These are phyloP conservation scores for Aspergillus transmontanensis DNA, from an alignment of 2,329 filamentous ascomycete genomes.

Conservation along the genomic window DNA sequence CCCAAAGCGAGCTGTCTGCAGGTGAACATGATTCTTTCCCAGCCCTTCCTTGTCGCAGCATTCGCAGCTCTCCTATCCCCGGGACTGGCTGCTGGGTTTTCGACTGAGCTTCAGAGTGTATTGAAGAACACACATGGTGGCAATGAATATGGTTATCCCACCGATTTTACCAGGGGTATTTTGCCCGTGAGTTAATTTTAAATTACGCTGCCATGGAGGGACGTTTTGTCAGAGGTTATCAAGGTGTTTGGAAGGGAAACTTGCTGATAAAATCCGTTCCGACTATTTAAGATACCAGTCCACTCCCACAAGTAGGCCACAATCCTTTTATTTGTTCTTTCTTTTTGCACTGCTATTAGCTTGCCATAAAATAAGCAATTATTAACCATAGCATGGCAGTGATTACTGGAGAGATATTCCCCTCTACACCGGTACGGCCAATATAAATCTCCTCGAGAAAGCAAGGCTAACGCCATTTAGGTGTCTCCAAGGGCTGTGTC, in stretches of 20 bases:
- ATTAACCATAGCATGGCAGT: conserved; percentile 40
- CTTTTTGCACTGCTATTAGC: background rate
- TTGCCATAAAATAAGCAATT: background rate
- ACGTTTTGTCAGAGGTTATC: background rate
- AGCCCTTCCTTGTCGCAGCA: conserved; percentile 21
- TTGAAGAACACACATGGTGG: conserved; percentile 56
- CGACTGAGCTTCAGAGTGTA: conserved; percentile 57
- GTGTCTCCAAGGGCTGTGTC: conserved; percentile 59
- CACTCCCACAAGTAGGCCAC: conserved; percentile 44
- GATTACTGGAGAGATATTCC: conserved; percentile 57
- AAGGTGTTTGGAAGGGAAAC: background rate
- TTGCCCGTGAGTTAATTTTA: conserved; percentile 50
- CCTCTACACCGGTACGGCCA: conserved; percentile 47
- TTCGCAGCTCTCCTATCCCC: conserved; percentile 28
- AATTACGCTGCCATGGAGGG: background rate
- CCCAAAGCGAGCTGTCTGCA: background rate
- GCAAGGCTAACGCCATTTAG: conserved; percentile 27
- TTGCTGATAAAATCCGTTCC: background rate
- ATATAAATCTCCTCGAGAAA: background rate
- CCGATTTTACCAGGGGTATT: conserved; percentile 62
- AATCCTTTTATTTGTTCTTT: background rate
- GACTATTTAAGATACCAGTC: conserved; percentile 37
- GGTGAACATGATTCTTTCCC: conserved; percentile 12
- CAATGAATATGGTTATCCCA: conserved; percentile 61
- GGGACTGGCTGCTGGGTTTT: conserved; percentile 33